Evolutionary conservation across 2,329 filamentous ascomycete genomes (phyloP).

Genomic region (Dothideomycetes sp.): DNA sequence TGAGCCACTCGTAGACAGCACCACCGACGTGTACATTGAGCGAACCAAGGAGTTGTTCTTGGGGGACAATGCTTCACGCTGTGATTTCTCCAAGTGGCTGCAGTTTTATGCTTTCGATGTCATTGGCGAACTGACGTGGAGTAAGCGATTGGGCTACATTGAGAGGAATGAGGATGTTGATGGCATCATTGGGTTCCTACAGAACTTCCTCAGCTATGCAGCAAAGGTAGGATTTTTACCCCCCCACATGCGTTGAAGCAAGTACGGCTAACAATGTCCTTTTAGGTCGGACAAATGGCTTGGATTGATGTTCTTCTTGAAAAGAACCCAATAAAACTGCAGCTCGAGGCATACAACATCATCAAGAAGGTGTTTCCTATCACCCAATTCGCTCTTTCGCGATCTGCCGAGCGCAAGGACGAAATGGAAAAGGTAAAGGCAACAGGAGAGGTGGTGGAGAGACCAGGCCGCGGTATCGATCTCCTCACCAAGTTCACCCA

Average conservation of each 20-base stretch:
- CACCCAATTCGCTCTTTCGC: conserved; percentile 57
- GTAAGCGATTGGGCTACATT: conserved; percentile 63
- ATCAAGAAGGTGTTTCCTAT: conserved; percentile 61
- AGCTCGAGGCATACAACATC: conserved; percentile 55
- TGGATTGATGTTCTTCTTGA: conserved; percentile 57
- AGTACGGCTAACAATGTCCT: background rate
- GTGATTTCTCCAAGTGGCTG: conserved; percentile 61
- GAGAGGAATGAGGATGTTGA: conserved; percentile 66
- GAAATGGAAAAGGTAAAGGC: conserved; percentile 39
- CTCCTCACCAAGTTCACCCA: conserved; percentile 63
- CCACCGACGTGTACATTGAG: conserved; percentile 57
- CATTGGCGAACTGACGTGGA: conserved; percentile 67
- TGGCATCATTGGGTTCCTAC: conserved; percentile 57
- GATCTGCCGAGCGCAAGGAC: conserved; percentile 53
- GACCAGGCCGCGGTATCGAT: conserved; percentile 38
- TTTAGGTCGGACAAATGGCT: conserved; percentile 61
- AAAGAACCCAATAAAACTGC: conserved; percentile 65
- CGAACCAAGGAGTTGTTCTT: conserved; percentile 31
- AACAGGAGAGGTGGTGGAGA: conserved; percentile 24
- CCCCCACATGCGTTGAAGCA: background rate
- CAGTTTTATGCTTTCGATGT: conserved; percentile 78
- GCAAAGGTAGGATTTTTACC: conserved; percentile 47
- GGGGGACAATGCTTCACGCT: conserved; percentile 29
- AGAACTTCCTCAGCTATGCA: conserved; percentile 57
- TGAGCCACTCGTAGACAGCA: conserved; percentile 70